phyloP scores from a whole-genome alignment of 345 rosid species.

The Moricandia moricandioides region DNA sequence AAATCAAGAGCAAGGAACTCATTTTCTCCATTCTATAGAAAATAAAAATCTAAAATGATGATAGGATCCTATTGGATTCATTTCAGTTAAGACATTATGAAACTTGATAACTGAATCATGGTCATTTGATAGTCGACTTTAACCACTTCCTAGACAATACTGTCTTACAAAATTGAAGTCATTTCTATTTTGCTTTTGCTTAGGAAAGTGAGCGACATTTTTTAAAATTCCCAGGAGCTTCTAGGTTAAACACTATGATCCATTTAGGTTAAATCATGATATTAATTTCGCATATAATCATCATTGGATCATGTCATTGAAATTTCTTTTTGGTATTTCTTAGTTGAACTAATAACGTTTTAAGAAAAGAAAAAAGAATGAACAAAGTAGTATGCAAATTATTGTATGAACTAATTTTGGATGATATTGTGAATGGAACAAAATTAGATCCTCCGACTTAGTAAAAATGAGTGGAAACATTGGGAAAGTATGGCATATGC shows the following conservation, averaged over 20 bases:
- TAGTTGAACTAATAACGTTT: neutral
- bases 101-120: neutral
- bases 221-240: neutral
- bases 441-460: neutral
- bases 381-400: neutral
- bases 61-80: neutral
- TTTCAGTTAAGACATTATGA: neutral
- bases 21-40: neutral
- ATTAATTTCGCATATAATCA: neutral
- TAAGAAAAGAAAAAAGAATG: neutral
- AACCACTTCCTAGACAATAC: neutral
- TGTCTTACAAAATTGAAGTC: neutral
- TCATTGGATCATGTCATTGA: neutral
- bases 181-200: neutral
- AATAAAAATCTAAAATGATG: neutral
- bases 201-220: neutral
- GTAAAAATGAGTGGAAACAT: conserved; percentile 5
- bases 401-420: neutral
- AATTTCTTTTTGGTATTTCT: neutral
- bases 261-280: neutral
- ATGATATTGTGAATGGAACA: neutral
- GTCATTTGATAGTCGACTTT: neutral
- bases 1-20: neutral
- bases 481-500: conserved; percentile 28
- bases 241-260: neutral